Conservation (phyloP, 495 filamentous ascomycete genomes). For the Penicillium paxilli region DNA sequence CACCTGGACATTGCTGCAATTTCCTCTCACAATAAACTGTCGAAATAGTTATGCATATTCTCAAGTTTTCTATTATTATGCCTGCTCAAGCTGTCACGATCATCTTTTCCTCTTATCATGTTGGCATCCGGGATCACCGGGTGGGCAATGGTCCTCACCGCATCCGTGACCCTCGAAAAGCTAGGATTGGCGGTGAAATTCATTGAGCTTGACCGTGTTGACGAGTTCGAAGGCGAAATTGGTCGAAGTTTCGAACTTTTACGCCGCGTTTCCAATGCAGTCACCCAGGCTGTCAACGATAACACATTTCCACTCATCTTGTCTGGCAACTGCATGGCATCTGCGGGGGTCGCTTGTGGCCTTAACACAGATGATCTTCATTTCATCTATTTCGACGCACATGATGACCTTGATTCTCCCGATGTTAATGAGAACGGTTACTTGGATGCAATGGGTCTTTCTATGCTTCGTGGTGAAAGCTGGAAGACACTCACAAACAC, state of each 20-base stretch:
- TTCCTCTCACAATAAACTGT: too few relatives aligned
- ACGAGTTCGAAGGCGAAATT: conserved; percentile 28
- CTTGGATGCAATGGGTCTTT: conserved; percentile 26
- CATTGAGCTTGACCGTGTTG: conserved; percentile 17
- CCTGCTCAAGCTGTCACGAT: conserved; percentile 23
- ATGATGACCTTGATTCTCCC: conserved; percentile 28
- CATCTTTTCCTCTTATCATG: conserved; percentile 31
- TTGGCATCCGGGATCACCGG: conserved; percentile 24
- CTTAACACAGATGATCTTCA: conserved; percentile 13
- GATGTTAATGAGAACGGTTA: conserved; percentile 30
- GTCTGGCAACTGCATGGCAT: conserved; percentile 28
- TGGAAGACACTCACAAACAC: conserved; percentile 24
- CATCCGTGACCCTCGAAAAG: conserved; percentile 13
- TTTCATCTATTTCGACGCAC: conserved; percentile 27
- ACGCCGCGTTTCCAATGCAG: conserved; percentile 19
- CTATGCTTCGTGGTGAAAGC: conserved; percentile 30
- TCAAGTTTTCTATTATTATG: too few relatives aligned
- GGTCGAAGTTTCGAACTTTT: conserved; percentile 28
- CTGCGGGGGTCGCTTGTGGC: conserved; percentile 21
- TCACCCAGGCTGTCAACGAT: conserved; percentile 9
- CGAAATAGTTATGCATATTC: too few relatives aligned
- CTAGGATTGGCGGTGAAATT: conserved; percentile 10
- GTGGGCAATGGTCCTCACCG: conserved; percentile 29
- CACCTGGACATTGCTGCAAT: too few relatives aligned
- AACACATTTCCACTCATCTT: conserved; percentile 23